phyloP scores from a whole-genome alignment of 257 asterid genomes.

The Plantago major region DNA sequence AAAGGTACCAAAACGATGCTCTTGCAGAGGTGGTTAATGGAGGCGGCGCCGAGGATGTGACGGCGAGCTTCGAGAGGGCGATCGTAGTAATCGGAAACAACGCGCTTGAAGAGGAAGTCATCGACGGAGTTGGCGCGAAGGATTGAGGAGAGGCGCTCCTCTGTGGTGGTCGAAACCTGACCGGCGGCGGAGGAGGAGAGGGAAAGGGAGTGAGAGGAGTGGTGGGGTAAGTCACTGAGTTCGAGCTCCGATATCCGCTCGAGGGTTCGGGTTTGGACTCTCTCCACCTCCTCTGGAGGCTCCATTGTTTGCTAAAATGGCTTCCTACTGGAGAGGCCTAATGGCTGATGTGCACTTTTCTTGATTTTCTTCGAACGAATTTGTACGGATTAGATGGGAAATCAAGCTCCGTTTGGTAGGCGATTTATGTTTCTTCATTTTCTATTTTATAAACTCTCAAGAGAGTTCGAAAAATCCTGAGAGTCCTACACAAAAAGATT shows the following conservation, averaged over 20 bases:
- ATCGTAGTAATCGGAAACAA: constrained; percentile 69
- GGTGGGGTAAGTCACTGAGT: constrained; percentile 13
- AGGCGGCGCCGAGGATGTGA: constrained; percentile 71
- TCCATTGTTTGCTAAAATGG: constrained; percentile 7
- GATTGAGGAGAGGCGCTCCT: constrained; percentile 64
- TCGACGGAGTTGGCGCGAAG: constrained; percentile 50
- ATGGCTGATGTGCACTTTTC: too few species aligned
- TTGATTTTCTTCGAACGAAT: too few species aligned
- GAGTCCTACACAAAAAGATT: too few species aligned
- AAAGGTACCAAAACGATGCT: constrained; percentile 86
- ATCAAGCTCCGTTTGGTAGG: too few species aligned
- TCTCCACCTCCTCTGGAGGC: constrained; percentile 52
- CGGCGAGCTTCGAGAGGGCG: constrained; percentile 78
- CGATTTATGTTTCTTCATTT: too few species aligned
- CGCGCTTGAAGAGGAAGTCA: constrained; percentile 79
- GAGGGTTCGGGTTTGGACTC: constrained; percentile 60
- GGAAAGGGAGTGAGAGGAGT: constrained; percentile 31
- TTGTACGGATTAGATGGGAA: too few species aligned
- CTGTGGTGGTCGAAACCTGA: constrained; percentile 47
- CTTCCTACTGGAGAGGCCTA: neutral
- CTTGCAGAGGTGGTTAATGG: constrained; percentile 91
- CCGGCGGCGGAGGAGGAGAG: constrained; percentile 25
- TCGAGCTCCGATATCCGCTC: constrained; percentile 58
- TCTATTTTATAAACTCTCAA: too few species aligned
- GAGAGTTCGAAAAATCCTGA: too few species aligned